phyloP scores from a whole-genome alignment of 2,329 filamentous ascomycete species.

The Xylaria sp. region DNA sequence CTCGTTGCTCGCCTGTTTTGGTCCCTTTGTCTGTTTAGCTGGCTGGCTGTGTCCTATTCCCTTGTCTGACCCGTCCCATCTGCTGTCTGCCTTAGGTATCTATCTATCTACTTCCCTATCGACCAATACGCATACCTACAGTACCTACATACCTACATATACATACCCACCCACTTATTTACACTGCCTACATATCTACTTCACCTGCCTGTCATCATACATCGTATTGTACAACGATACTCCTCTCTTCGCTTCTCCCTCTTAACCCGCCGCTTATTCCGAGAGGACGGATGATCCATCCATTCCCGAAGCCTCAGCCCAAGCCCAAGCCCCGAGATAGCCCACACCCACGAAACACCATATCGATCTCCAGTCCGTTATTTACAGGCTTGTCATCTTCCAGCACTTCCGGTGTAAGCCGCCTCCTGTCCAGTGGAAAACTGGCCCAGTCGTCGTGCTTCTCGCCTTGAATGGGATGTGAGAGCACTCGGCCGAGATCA shows the following conservation, averaged over 20 bases:
- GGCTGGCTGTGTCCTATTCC: background rate
- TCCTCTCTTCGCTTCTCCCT: background rate
- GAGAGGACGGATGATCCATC: conserved; percentile 18
- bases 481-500: conserved; percentile 44
- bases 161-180: too few species aligned
- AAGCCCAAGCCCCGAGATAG: conserved; percentile 18
- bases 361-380: conserved; percentile 16
- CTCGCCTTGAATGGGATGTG: conserved; percentile 31
- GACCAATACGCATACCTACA: too few species aligned
- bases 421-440: conserved; percentile 20
- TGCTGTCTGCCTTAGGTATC: background rate
- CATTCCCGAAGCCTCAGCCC: conserved; percentile 7
- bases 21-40: background rate
- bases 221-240: conserved; percentile 21
- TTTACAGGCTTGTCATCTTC: conserved; percentile 12
- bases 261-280: conserved; percentile 15
- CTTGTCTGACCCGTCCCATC: background rate
- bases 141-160: background rate
- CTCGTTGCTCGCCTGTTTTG: background rate
- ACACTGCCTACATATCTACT: background rate
- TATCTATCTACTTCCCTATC: too few species aligned
- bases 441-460: conserved; percentile 35
- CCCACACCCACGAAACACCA: background rate
- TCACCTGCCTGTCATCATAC: conserved; percentile 4
- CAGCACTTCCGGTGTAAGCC: conserved; percentile 29